These are phyloP conservation scores for Aureococcus anophagefferens DNA, from an alignment of 108 stramenopile genomes.

Conservation along the genomic window DNA sequence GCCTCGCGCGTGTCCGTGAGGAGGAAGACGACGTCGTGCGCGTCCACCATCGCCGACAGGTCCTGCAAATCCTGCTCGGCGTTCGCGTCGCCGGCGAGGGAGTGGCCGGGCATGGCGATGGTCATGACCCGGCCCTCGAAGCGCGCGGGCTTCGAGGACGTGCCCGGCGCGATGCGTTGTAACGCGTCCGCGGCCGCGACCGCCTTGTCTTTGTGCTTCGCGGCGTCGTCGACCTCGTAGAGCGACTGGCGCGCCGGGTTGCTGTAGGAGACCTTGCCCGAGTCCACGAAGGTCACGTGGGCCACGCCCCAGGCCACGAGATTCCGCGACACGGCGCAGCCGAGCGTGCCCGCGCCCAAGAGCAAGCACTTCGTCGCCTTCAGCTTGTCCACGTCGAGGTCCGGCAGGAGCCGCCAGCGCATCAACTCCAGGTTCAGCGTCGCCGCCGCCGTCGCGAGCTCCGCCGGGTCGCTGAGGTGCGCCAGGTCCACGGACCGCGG, in stretches of 20 bases:
- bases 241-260: constrained; percentile 94
- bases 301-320: constrained; percentile 95
- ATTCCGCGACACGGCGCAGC: constrained; percentile 81
- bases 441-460: constrained; percentile 69
- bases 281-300: constrained; percentile 84
- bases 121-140: constrained; percentile 58
- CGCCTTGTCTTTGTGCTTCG: constrained; percentile 65
- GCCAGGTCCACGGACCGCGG: constrained; percentile 39
- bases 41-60: constrained; percentile 60
- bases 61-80: constrained; percentile 40
- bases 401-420: constrained; percentile 92
- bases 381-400: constrained; percentile 68
- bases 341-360: constrained; percentile 93
- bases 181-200: constrained; percentile 81
- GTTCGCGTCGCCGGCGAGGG: constrained; percentile 35
- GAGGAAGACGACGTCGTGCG: constrained; percentile 79
- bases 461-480: constrained; percentile 25
- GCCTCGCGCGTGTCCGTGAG: constrained; percentile 95
- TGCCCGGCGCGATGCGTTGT: constrained; percentile 44
- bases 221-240: constrained; percentile 67
- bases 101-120: constrained; percentile 99
- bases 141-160: constrained; percentile 47
- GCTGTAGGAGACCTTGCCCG: constrained; percentile 81
- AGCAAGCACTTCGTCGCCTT: constrained; percentile 67
- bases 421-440: constrained; percentile 92